Base-by-base conservation (phyloP, 371 early-diverging fungal genomes). In the Cokeromyces recurvatus region DNA sequence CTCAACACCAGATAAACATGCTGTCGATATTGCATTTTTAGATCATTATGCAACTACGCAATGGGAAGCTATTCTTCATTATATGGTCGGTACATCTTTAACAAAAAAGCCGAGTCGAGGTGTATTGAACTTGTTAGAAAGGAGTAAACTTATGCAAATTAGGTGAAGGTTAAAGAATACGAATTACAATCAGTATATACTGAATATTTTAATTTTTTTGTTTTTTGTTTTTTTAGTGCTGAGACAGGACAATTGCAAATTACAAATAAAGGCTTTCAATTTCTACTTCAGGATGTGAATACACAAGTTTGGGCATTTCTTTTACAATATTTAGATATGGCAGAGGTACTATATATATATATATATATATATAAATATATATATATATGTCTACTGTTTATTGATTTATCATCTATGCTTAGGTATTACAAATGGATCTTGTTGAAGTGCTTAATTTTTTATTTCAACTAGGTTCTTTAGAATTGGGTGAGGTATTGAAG, bases 221-320 rank as follows among this genome's bases (percentile, higher is more conserved):
- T 15, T 34, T 34, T 35, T 14, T 22, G 3, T 35, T 23, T 25
- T 16, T 47, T 7, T 46, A 53, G 59, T 38, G 5, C 38, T 4
- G 55, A 47, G 20, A 42, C 49, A 24, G 51, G 48, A 9, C 63
- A 57, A 22, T 36, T 74, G 16, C 69, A 74, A 34, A 97, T 97
- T 50, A 95, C 95, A 12, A 93, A 91, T 66, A 89, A 90, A 48
- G 98, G 98, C 1, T 97, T 97, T 59, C 96, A 96, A 56, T 97
- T 97, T 62, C 61, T 97, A 34, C 66, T 97, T 21, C 95, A 94
- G 62, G 95, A 97, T 58, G 78, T 90, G 14, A 87, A 89, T 51
- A 84, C 91, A 15, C 97, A 97, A 77, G 91, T 94, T 1, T 92
- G 97, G 98, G 89, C 91, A 2, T 87, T 97, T 38, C 62, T 97